Conservation (phyloP, 2,329 filamentous ascomycete species). For the Hyphodiscus sp. region DNA sequence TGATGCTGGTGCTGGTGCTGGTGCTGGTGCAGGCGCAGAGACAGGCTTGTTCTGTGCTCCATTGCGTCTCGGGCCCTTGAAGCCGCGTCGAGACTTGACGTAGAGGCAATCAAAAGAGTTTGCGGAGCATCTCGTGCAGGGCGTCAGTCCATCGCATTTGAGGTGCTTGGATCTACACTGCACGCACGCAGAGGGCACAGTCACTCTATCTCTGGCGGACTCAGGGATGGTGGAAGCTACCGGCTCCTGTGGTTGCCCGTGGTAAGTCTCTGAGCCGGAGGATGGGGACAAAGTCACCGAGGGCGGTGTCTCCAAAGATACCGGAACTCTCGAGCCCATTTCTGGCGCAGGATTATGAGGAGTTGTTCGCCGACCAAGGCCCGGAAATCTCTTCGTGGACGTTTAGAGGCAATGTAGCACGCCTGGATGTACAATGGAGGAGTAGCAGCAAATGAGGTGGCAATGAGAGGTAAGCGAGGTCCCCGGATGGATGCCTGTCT, state of each 20-base stretch:
- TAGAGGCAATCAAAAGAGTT: slow-evolving; percentile 60
- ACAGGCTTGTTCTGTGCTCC: slow-evolving; percentile 31
- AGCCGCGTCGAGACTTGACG: slow-evolving; percentile 67
- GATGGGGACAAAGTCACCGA: neutral
- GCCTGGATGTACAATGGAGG: neutral
- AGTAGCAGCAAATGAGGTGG: neutral
- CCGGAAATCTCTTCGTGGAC: slow-evolving; percentile 10
- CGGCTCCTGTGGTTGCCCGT: neutral
- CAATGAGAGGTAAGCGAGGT: neutral
- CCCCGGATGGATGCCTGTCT: no score
- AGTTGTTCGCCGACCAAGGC: slow-evolving; percentile 20
- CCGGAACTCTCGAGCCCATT: slow-evolving; percentile 6
- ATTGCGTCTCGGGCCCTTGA: slow-evolving; percentile 56
- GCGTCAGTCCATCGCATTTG: slow-evolving; percentile 66
- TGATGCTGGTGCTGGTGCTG: slow-evolving; percentile 18
- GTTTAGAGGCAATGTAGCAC: slow-evolving; percentile 1
- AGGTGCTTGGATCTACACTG: slow-evolving; percentile 49
- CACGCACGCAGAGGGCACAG: slow-evolving; percentile 26
- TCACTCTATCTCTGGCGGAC: slow-evolving; percentile 8
- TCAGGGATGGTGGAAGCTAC: slow-evolving; percentile 5
- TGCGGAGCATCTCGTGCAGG: slow-evolving; percentile 60
- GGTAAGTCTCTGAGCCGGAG: neutral
- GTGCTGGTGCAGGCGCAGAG: slow-evolving; percentile 19
- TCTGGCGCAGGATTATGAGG: slow-evolving; percentile 6
- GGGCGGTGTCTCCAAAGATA: neutral